Evolutionary conservation across 768 basidiomycete genomes (phyloP), one percentile per base, ranked within the genome.

Genomic region (Cystobasidium tubakii): DNA sequence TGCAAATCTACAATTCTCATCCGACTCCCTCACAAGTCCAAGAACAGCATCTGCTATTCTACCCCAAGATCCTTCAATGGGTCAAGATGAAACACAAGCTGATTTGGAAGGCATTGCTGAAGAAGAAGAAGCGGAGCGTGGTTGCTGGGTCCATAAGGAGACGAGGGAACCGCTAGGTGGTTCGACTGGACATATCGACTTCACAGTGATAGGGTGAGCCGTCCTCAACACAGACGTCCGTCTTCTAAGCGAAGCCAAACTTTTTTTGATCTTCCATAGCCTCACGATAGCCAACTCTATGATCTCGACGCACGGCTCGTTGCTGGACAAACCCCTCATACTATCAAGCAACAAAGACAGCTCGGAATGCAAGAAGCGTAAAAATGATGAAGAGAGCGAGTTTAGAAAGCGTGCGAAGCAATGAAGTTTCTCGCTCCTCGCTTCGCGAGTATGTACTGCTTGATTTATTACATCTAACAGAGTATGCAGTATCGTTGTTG

Each of bases 131-230:
- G 1, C 87, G 87, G 75, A 74, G 78, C 29, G 79, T 3, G 83
- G 83, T 0, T 79, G 83, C 77, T 84, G 83, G 83, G 81, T 78
- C 46, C 75, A 80, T 57, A 81, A 76, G 46, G 63, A 65, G 29
- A 79, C 80, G n/a, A 80, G 82, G 1, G 80, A 81, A 76, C 76
- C 81, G 0, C 67, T 84, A 0, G 83, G 83, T 1, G 82, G 81
- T 10, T 77, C 76, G 0, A 80, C 79, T 1, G 82, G 82, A 23
- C 79, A 79, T 0, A 75, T 83, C 55, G 84, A 87, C 75, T 84
- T 86, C 73, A 85, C 84, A 12, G 89, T 88, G 77, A 83, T 88
- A 46, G 84, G 83, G 70, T 81, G 81, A 44, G 78, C 34, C 36
- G 60, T 65, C 76, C n/a, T n/a, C n/a, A n/a, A n/a, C n/a, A n/a